Evolutionary conservation across 2,329 filamentous ascomycete genomes (phyloP), one percentile per base, ranked within the genome.

Genomic region (Coniochaeta pulveracea): DNA sequence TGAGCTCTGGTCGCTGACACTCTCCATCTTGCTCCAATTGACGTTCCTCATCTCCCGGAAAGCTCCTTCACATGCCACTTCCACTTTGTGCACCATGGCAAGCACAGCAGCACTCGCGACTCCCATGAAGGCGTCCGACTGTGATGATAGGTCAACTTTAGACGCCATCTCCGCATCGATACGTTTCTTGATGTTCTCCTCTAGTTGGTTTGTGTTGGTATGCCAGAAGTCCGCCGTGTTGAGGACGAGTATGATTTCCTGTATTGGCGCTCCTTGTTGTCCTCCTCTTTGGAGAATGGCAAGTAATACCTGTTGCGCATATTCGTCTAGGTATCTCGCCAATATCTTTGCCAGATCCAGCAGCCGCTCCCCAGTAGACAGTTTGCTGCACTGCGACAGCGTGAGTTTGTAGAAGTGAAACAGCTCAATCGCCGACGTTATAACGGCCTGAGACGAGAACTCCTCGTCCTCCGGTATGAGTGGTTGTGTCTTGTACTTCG

Each of bases 161-260:
- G 75, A 60, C 11, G 74, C 74, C 22, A 93, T 64, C 3, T 86
- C 82, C 28, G 73, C 66, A 42, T 96, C 91, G 41, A 98, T 86
- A 8, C 86, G 76, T 46, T 83, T 80, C 58, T 85, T 89, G 56
- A 98, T 88, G 55, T 84, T 94, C 47, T 96, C 88, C 53, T 96
- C 89, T 1, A 98, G 68, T 51, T 96, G 89, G 30, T 79, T 86
- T 31, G 86, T 91, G 19, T 93, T 96, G 17, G 76, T 76, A 50
- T 95, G 89, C 72, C 91, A 98, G 55, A 96, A 98, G 50, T 98
- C 91, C 1, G 91, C 89, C 2, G 91, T 96, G 52, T 98, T 98
- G 30, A 98, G 66, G 1, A 96, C 86, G 4, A 93, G 63, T 10
- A 95, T 72, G 4, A 83, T 72, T 41, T 94, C 82, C 47, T 94